Evolutionary conservation across 768 basidiomycete species (phyloP), one percentile per base, ranked within the genome.

Genomic region (Phlebiopsis gigantea): DNA sequence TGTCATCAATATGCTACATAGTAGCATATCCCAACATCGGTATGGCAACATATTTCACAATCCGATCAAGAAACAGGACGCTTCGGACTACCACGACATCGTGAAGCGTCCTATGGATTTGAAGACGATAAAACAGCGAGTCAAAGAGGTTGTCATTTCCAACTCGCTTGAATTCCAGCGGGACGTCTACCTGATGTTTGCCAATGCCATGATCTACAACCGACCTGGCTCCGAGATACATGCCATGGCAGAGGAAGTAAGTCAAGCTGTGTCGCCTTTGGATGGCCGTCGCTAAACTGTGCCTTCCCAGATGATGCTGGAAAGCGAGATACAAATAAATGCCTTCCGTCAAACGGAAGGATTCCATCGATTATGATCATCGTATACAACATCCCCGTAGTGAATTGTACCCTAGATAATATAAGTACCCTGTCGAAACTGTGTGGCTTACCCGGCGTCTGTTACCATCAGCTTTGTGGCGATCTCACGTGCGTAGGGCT

Each of bases 131-230:
- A 92, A 93, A 69, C 75, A 75, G n/a, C 82, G 80, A 61, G 84
- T 96, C 56, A 90, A 88, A 64, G 92, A 95, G 63, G 93, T 93
- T 0, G 60, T 80, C 2, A 93, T 97, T 46, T 74, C 80, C 4
- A 92, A 82, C 62, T 89, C 91, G 1, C 77, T 87, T 29, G 93
- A 98, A 67, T 97, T 88, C 65, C 89, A 95, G 67, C 78, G 93
- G 60, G 96, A 97, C 63, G 81, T 95, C 9, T 87, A 84, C 66
- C 76, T 97, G 60, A 96, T 98, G 88, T 96, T 97, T 70, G 90
- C 93, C 7, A 98, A 98, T 69, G 91, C 96, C 4, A 87, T 96
- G 84, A 93, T 98, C 89, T 98, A 93, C 69, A 98, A 98, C 62
- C 76, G 87, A 46, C 88, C 91, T 0, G 84, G 83, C 4, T 89